Percentiles rank a stretch among this genome's conserved stretches.
phyloP scores from a whole-genome alignment of 176 grass and related monocot species.

The Raddia distichophylla region DNA sequence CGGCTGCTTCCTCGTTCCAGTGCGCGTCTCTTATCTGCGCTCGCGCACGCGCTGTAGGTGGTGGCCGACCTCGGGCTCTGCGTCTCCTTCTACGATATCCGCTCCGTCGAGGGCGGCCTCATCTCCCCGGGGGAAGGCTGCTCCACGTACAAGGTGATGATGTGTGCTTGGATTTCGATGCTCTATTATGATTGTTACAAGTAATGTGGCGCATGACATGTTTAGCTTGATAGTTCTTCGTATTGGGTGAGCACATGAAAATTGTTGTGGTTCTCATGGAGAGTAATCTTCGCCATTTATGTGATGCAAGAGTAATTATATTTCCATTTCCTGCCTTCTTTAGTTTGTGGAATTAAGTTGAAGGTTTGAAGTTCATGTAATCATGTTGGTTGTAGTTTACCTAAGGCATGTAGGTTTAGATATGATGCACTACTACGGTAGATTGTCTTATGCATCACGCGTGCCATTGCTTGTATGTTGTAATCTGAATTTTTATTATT shows the following conservation, averaged over 20 bases:
- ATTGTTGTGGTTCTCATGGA: background rate
- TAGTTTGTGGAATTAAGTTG: conserved; percentile 2
- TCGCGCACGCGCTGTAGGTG: conserved; percentile 47
- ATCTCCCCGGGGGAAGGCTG: conserved; percentile 75
- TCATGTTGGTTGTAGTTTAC: background rate
- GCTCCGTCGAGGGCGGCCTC: conserved; percentile 69
- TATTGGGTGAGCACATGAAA: background rate
- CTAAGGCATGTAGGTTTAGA: no score
- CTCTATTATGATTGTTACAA: background rate
- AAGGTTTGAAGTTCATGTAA: conserved; percentile 2
- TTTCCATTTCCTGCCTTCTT: background rate
- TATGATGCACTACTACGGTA: no score
- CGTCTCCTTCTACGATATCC: conserved; percentile 79
- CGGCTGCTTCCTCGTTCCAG: conserved; percentile 3
- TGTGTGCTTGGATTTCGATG: conserved; percentile 4
- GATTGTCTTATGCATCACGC: no score
- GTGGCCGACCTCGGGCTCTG: conserved; percentile 79
- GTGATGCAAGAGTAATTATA: background rate
- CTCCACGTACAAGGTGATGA: conserved; percentile 72
- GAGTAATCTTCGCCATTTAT: background rate
- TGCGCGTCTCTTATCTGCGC: background rate
- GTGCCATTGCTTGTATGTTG: no score
- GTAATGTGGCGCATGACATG: background rate
- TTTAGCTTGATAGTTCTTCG: background rate
- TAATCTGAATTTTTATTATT: no score